Percentiles rank a stretch among this genome's conserved stretches.
Conservation (phyloP, 208 protist species). For the Angomonas desouzai region DNA sequence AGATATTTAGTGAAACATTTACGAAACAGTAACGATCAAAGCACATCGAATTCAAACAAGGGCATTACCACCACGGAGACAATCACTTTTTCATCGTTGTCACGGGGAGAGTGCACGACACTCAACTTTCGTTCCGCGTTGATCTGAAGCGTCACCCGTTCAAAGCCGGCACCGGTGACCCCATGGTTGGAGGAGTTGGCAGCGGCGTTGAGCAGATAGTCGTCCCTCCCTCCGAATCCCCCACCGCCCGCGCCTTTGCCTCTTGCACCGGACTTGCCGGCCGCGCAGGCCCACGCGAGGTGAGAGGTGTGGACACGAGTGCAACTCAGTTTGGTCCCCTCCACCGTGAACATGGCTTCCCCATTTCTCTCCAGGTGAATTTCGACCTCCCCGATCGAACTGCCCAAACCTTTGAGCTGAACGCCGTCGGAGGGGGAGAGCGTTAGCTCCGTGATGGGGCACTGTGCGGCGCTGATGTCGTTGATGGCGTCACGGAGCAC, state of each 20-base stretch:
- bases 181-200: constrained; percentile 8
- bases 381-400: constrained; percentile 53
- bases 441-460: constrained; percentile 37
- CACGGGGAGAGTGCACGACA: constrained; percentile 61
- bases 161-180: constrained; percentile 47
- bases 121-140: constrained; percentile 67
- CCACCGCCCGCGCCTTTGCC: constrained; percentile 14
- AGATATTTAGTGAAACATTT: no score
- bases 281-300: constrained; percentile 62
- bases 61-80: constrained; percentile 68
- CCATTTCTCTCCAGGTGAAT: constrained; percentile 32
- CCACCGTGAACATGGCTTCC: constrained; percentile 38
- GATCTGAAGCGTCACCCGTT: constrained; percentile 69
- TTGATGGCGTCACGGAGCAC: constrained; percentile 48
- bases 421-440: constrained; percentile 36
- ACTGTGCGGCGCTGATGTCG: constrained; percentile 59
- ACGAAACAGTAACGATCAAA: not conserved
- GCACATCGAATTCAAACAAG: constrained; percentile 17
- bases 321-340: constrained; percentile 15
- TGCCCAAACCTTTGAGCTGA: constrained; percentile 40
- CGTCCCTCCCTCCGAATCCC: constrained; percentile 11
- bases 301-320: constrained; percentile 67
- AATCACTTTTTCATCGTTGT: constrained; percentile 57
- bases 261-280: constrained; percentile 1
- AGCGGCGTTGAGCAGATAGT: constrained; percentile 8